Percentiles rank a stretch among this genome's conserved stretches.
phyloP scores from a whole-genome alignment of 2,329 filamentous ascomycete species.

The Xylariaceae sp. region DNA sequence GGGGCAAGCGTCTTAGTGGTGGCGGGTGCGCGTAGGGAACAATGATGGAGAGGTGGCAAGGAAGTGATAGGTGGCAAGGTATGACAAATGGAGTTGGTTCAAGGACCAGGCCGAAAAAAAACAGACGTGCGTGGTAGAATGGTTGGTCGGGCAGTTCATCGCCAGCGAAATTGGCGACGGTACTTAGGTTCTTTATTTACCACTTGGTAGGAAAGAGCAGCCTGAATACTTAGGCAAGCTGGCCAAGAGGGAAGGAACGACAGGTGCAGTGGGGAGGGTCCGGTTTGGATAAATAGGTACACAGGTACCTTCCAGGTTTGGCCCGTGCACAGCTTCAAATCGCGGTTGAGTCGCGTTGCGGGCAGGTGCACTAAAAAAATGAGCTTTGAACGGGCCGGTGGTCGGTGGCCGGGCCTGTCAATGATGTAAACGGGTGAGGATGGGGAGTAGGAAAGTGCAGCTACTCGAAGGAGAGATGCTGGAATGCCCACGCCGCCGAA shows the following conservation, averaged over 20 bases:
- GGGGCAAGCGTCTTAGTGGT: not conserved
- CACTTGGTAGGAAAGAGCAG: slow-evolving; percentile 12
- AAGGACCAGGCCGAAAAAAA: not conserved
- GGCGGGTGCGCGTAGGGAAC: not conserved
- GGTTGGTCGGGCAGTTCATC: slow-evolving; percentile 17
- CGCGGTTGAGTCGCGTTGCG: slow-evolving; percentile 2
- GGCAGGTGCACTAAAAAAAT: not conserved
- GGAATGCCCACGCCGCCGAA: slow-evolving; percentile 11
- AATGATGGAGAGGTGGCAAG: not conserved
- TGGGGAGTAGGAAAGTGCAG: not conserved
- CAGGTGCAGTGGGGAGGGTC: not conserved
- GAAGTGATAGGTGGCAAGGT: not conserved
- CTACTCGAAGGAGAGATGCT: slow-evolving; percentile 6
- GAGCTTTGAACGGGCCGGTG: not conserved
- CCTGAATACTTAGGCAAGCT: not conserved
- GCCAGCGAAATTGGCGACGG: slow-evolving; percentile 7
- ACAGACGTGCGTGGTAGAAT: slow-evolving; percentile 1
- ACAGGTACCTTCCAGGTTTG: not conserved
- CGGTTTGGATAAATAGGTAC: not conserved
- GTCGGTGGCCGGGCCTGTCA: not conserved
- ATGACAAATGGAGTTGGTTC: not conserved
- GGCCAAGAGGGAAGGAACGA: not conserved
- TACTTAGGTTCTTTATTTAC: slow-evolving; percentile 3
- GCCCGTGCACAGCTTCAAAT: not conserved
- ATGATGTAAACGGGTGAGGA: slow-evolving; percentile 16